Conservation (phyloP, 306 rosid genomes). For the Albizia julibrissin region DNA sequence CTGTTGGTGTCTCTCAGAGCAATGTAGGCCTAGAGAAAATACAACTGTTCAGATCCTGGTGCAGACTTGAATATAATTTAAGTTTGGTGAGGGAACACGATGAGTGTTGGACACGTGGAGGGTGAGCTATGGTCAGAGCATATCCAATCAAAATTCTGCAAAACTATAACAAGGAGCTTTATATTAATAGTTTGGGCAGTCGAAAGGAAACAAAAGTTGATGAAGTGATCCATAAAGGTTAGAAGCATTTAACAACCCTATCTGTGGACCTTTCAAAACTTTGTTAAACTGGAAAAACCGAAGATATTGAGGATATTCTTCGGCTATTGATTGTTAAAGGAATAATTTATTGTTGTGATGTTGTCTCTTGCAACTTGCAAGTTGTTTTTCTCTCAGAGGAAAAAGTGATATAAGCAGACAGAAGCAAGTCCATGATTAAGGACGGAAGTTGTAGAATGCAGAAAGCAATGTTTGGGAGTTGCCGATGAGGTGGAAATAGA, state of each 20-base stretch:
- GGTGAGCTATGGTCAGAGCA: not conserved
- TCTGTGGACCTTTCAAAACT: not conserved
- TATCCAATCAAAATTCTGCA: slow-evolving; percentile 4
- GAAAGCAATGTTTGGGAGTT: not conserved
- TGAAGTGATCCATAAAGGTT: slow-evolving; percentile 21
- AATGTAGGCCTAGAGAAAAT: not conserved
- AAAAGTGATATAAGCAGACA: not conserved
- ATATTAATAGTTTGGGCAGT: not conserved
- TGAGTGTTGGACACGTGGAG: slow-evolving; percentile 9
- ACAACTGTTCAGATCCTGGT: not conserved
- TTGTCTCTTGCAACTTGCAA: slow-evolving; percentile 31
- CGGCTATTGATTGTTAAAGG: not conserved
- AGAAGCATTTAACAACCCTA: slow-evolving; percentile 27
- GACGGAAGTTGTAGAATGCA: not conserved
- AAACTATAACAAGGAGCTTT: not conserved
- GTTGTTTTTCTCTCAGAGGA: slow-evolving; percentile 11
- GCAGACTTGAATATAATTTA: not conserved
- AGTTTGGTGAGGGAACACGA: not conserved
- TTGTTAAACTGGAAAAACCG: not conserved
- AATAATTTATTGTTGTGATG: slow-evolving; percentile 16
- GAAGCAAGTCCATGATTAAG: slow-evolving; percentile 21
- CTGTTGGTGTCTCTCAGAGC: not conserved
- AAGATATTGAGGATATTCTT: slow-evolving; percentile 38
- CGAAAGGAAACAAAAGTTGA: slow-evolving; percentile 32
- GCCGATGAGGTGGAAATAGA: not conserved